A percentile compares a stretch with the other conserved stretches of the same genome.
These are phyloP conservation scores for Rhododendron williamsianum DNA, from an alignment of 148 eudicot species.

Conservation along the genomic window DNA sequence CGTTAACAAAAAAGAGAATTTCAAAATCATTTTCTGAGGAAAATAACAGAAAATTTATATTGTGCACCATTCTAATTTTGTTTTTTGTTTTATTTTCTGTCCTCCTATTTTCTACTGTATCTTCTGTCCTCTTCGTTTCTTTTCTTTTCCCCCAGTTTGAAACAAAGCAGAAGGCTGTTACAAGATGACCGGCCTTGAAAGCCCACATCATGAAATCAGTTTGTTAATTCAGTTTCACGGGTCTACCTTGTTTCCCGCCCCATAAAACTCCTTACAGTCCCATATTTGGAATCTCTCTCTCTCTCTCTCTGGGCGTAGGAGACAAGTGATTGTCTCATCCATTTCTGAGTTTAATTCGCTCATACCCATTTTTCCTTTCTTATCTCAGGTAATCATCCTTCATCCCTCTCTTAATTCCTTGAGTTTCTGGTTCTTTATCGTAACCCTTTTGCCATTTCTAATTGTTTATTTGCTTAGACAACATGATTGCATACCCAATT, in stretches of 20 bases:
- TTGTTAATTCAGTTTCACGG: background rate
- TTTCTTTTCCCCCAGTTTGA: too few species aligned
- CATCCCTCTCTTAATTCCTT: background rate
- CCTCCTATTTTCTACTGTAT: too few species aligned
- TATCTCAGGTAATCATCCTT: constrained; percentile 7
- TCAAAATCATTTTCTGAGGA: too few species aligned
- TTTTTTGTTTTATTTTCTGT: too few species aligned
- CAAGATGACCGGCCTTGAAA: background rate
- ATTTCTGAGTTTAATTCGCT: background rate
- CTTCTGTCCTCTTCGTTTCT: too few species aligned
- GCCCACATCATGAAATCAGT: too few species aligned
- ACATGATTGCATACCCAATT: background rate
- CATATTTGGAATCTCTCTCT: background rate
- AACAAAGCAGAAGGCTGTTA: background rate
- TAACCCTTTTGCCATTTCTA: too few species aligned
- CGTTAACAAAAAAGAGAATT: too few species aligned
- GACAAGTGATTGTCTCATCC: background rate
- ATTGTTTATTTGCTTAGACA: background rate
- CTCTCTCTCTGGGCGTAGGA: background rate
- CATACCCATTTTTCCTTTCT: background rate
- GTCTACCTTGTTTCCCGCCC: background rate
- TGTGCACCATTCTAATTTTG: too few species aligned
- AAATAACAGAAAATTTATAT: too few species aligned
- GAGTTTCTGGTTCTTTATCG: background rate
- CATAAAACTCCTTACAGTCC: background rate